Conservation (phyloP, 805 yeast genomes). For the Starmerella vaccinii region DNA sequence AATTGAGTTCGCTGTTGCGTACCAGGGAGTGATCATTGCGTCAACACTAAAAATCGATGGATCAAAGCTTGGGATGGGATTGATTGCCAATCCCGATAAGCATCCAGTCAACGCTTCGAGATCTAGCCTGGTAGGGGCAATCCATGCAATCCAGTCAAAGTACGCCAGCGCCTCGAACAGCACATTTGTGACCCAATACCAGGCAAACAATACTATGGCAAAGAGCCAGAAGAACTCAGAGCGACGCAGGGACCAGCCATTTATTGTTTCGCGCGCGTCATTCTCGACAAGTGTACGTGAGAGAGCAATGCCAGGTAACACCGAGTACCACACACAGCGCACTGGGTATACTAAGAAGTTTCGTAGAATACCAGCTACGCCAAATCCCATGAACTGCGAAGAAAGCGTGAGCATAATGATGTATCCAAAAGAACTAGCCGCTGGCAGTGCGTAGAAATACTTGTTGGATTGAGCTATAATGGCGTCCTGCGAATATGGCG, state of each 20-base stretch:
- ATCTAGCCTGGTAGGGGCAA: constrained; percentile 42
- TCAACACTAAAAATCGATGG: constrained; percentile 38
- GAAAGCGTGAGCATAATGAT: constrained; percentile 44
- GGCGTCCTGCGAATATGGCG: constrained; percentile 26
- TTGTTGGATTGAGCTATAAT: constrained; percentile 28
- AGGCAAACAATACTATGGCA: constrained; percentile 37
- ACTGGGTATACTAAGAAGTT: constrained; percentile 46
- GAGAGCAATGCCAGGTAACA: constrained; percentile 41
- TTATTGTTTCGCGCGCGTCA: constrained; percentile 36
- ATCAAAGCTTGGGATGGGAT: constrained; percentile 42
- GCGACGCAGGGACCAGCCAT: constrained; percentile 51
- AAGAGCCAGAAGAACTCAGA: constrained; percentile 39
- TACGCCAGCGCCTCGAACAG: constrained; percentile 49
- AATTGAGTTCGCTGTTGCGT: constrained; percentile 29
- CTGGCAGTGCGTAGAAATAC: constrained; percentile 22
- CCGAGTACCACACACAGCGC: constrained; percentile 44
- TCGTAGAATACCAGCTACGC: constrained; percentile 55
- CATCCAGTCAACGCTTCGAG: constrained; percentile 52
- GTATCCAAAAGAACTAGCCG: constrained; percentile 35
- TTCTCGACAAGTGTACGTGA: constrained; percentile 38
- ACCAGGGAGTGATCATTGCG: constrained; percentile 38
- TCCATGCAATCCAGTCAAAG: constrained; percentile 54
- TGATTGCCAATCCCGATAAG: constrained; percentile 35
- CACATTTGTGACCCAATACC: constrained; percentile 60
- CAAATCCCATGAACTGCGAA: constrained; percentile 54